Conservation (phyloP, 768 basidiomycete genomes). For the Harrya chromipes region DNA sequence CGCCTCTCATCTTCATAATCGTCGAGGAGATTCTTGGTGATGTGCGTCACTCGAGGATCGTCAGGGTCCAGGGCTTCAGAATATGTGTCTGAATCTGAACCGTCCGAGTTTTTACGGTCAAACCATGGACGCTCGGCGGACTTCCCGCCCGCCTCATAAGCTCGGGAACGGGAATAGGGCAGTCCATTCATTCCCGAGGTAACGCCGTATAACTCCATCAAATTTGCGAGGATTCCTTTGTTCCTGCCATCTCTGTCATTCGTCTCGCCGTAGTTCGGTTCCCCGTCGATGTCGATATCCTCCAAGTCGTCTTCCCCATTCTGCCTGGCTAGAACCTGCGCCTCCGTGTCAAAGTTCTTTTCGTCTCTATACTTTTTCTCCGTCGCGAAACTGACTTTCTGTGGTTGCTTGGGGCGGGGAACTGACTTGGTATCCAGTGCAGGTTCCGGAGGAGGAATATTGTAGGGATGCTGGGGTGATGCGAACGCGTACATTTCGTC, state of each 20-base stretch:
- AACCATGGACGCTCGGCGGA: constrained; percentile 6
- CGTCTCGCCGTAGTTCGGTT: constrained; percentile 13
- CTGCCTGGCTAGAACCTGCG: constrained; percentile 11
- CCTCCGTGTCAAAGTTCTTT: constrained; percentile 23
- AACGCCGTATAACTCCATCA: constrained; percentile 32
- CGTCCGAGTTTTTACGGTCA: constrained; percentile 42
- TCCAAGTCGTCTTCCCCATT: constrained; percentile 18
- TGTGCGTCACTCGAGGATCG: constrained; percentile 67
- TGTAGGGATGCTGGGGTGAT: constrained; percentile 59
- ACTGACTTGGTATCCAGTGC: constrained; percentile 32
- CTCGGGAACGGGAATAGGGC: constrained; percentile 24
- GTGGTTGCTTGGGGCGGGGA: constrained; percentile 12
- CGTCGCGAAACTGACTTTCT: constrained; percentile 42
- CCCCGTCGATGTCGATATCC: constrained; percentile 11
- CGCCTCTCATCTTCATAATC: constrained; percentile 63
- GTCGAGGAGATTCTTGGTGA: constrained; percentile 46
- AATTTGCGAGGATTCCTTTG: constrained; percentile 28
- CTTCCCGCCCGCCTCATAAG: constrained; percentile 15
- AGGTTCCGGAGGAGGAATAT: constrained; percentile 51
- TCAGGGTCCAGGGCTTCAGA: constrained; percentile 66
- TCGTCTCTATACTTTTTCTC: constrained; percentile 13
- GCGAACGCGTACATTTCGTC: constrained; percentile 47
- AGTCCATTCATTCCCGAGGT: constrained; percentile 21
- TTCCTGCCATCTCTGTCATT: constrained; percentile 24
- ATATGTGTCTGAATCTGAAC: constrained; percentile 37